Base-by-base conservation (phyloP, 2,329 filamentous ascomycete species). In the Endothia cerciana region DNA sequence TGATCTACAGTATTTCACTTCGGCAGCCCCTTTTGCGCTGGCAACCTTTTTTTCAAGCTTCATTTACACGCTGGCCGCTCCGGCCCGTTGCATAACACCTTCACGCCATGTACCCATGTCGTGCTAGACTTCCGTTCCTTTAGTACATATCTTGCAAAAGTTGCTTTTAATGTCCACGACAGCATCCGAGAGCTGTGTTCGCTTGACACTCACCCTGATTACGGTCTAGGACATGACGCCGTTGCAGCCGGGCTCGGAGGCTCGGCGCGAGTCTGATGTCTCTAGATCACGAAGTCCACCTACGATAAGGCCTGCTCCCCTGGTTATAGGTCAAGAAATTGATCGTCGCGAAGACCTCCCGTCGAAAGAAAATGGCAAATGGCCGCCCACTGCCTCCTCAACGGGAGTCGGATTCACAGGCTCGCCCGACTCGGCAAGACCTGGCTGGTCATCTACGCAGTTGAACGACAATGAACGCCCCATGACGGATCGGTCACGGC, bases 161-260 rank as follows among this genome's bases (percentile, higher is more conserved):
- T 28, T 19, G 25, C 41, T 28, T 33, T 45, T 17, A 17, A n/a
- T 38, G 30, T 22, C 45, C 25, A 13, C 19, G n/a, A 10, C 15
- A 25, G 57, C 47, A 28, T 47, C 7, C 11, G 25, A 11, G 25
- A 47, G 25, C 17, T 47, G 56, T 60, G 28, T 33, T n/a, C 10
- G 13, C 13, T 41, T 19, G 7, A 17, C 30, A 8, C 45, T 40
- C n/a, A 19, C n/a, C n/a, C 59, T n/a, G n/a, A n/a, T n/a, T 51
- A 28, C 43, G 38, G 17, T 19, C 41, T 40, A 17, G 38, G 38
- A 56, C 15, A 67, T 67, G 65, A 51, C 63, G 2, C 33, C 43
- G 13, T 25, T 40, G 63, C 41, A 28, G 28, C 30, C 41, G 55
- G 59, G 38, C 56, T 63, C 57, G 30, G 63, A 65, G 59, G 59